Evolutionary conservation across 2,329 filamentous ascomycete species (phyloP).

Genomic region (Teratosphaeria pseudoeucalypti): DNA sequence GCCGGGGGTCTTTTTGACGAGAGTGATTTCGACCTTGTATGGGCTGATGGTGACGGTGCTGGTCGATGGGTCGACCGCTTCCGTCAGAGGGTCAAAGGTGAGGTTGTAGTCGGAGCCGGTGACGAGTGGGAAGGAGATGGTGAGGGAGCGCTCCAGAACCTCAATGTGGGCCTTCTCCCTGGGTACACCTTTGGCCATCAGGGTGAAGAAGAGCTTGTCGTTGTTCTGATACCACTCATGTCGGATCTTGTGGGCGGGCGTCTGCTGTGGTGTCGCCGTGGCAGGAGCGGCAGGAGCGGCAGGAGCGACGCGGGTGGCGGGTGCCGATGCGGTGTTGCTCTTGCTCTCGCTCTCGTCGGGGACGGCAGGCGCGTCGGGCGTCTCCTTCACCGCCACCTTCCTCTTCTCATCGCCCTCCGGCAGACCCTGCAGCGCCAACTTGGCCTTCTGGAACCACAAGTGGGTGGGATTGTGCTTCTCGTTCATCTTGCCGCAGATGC

Average conservation of each 20-base stretch:
- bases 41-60: constrained; percentile 58
- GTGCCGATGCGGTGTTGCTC: neutral
- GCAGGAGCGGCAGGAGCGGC: constrained; percentile 18
- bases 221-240: constrained; percentile 60
- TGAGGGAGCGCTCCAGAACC: constrained; percentile 38
- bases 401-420: constrained; percentile 39
- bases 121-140: constrained; percentile 47
- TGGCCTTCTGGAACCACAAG: constrained; percentile 50
- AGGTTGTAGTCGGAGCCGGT: constrained; percentile 49
- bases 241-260: constrained; percentile 49
- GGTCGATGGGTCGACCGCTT: constrained; percentile 48
- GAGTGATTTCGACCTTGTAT: constrained; percentile 68
- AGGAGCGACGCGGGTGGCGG: constrained; percentile 4
- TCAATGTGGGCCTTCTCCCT: constrained; percentile 46
- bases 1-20: constrained; percentile 56
- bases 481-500: constrained; percentile 44
- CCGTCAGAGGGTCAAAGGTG: constrained; percentile 57
- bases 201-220: constrained; percentile 50
- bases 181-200: constrained; percentile 55
- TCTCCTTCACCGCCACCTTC: constrained; percentile 39
- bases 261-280: constrained; percentile 19
- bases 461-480: constrained; percentile 42
- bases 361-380: constrained; percentile 32
- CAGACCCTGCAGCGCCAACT: constrained; percentile 40
- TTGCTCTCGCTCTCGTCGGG: neutral